Base-by-base conservation (phyloP, 2,329 filamentous ascomycete species). In the Chaetomium globosum region DNA sequence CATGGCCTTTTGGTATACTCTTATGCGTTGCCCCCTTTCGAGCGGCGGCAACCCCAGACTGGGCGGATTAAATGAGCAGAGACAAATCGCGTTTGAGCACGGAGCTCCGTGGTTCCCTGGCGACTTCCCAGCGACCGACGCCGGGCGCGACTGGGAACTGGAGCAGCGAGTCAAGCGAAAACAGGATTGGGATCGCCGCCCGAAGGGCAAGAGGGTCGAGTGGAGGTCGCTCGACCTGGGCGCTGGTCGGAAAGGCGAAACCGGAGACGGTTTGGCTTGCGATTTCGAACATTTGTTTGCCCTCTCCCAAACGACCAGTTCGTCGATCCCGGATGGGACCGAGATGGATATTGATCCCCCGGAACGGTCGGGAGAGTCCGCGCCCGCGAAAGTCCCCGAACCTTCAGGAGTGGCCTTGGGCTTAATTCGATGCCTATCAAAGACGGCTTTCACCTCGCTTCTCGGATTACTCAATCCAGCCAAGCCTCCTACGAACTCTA, bases 31-130 rank as follows among this genome's bases (percentile, higher is more conserved):
- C 66, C 91, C 92, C 0, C 81, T 96, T 0, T 90, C 88, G 0
- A 90, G 88, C 0, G 93, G 93, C 8, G 89, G 89, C 0, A 96
- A 92, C 66, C 90, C 92, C 1, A 84, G 89, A 28, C 92, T 96
- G 70, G 94, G 91, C 1, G 94, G 95, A 0, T 73, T 97, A 36
- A 83, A 91, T 53, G 90, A 99, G 76, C 82, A 87, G 59, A 85
- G 88, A 43, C 94, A 98, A 74, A 83, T 96, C 26, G 81, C 87
- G 0, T 96, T 97, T 73, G 93, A 98, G 78, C 85, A 87, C 23
- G 87, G 87, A 0, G 79, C 84, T 46, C 87, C 92, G 1, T 96
- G 90, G 86, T 99, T 97, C 73, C 95, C 95, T 0, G 89, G 86
- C 3, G 95, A 99, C 75, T 91, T 86, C 68, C 88, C 91, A 0